A percentile compares a stretch with the other conserved stretches of the same genome.
These are phyloP conservation scores for Leccinum boreale DNA, from an alignment of 768 basidiomycete genomes.

Conservation along the genomic window DNA sequence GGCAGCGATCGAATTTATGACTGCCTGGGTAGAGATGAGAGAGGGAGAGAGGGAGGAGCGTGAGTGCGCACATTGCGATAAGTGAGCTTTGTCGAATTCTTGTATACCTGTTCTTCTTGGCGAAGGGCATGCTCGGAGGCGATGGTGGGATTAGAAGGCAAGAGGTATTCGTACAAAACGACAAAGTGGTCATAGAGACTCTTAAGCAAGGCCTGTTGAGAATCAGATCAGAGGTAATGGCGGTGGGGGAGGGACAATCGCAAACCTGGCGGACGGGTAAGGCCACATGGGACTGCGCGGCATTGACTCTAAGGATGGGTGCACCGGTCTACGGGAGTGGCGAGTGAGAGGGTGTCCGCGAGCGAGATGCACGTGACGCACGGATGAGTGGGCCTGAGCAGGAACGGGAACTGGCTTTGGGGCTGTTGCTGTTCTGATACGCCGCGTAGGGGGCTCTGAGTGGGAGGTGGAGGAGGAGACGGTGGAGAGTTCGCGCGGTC, in stretches of 20 bases:
- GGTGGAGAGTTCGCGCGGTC: conserved; percentile 32
- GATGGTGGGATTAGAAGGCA: conserved; percentile 52
- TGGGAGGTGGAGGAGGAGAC: conserved; percentile 13
- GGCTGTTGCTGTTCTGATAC: conserved; percentile 50
- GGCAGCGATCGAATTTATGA: conserved; percentile 49
- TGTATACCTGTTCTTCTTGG: conserved; percentile 81
- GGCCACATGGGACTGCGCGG: conserved; percentile 68
- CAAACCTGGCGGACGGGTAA: conserved; percentile 71
- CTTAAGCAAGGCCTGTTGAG: conserved; percentile 67
- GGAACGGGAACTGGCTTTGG: conserved; percentile 44
- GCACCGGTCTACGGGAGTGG: conserved; percentile 45
- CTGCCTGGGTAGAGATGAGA: conserved; percentile 37
- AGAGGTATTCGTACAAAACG: conserved; percentile 59
- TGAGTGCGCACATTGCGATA: conserved; percentile 69
- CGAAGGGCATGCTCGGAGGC: conserved; percentile 76
- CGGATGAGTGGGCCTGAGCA: conserved; percentile 33
- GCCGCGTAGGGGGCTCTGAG: conserved; percentile 59
- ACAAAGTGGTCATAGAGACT: conserved; percentile 69
- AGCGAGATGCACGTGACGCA: conserved; percentile 8
- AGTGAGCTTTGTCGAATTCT: conserved; percentile 67
- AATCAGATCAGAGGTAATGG: background rate
- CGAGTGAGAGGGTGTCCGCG: background rate
- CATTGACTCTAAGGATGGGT: conserved; percentile 62
- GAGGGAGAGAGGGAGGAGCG: background rate
- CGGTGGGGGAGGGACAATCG: conserved; percentile 8